Base-by-base conservation (phyloP, 164 flowering plant genomes). In the Chimonanthus salicifolius region DNA sequence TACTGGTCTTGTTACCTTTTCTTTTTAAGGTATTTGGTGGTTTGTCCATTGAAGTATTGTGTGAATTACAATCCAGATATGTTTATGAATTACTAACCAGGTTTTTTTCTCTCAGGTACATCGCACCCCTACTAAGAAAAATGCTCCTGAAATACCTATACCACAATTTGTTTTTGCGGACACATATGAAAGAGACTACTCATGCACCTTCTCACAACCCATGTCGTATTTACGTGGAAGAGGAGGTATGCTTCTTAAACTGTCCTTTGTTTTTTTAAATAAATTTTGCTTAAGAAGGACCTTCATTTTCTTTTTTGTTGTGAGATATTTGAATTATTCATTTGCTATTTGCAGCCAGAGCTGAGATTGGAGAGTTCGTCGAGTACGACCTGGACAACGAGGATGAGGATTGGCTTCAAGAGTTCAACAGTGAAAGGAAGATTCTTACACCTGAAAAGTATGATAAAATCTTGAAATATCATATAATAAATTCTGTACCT, bases 351-450 rank as follows among this genome's bases (percentile, higher is more conserved):
- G 80, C 84, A 94, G 99, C 91, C 67, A 85, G 99, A 68, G 84
- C 98, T 73, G 99, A 96, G 85, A 81, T 94, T 74, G 99, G 97
- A 71, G 99, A 94, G 67, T 94, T 94, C 84, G 85, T 94, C 72
- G 99, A 96, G 89, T 96, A 96, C 86, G 99, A 96, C 80, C 79
- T 94, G 76, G 98, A 96, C 83, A 92, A 90, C 68, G 98, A 94
- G 83, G 99, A 96, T 72, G 98, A 96, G 75, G 99, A 96, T 77
- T 94, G 99, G 99, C 89, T 94, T 76, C 69, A 82, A 64, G 92
- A 90, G 70, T 84, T 86, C 77, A 89, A 94, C 82, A 81, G 78
- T 68, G 97, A 89, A 74, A 78, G 83, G 77, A 87, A 82, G 81
- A 81, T 77, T 71, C 88, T 96, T 65, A 5, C 82, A 43, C 83